Evolutionary conservation across 805 yeast genomes (phyloP).

Genomic region (Dipodascus geniculatus): DNA sequence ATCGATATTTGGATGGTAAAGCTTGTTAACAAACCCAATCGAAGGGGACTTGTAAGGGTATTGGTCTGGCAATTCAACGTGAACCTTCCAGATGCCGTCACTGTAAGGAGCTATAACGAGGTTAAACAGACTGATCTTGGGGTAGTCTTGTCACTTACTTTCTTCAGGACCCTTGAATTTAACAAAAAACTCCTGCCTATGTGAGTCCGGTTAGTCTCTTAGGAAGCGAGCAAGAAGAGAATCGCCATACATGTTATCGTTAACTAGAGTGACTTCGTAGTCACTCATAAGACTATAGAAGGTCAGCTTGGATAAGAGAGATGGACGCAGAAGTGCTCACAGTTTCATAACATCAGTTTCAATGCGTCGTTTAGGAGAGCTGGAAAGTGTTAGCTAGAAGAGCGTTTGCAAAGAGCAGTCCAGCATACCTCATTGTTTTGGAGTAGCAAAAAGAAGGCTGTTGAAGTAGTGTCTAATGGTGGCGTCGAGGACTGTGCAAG

Average conservation of each 20-base stretch:
- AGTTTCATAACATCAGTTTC: constrained; percentile 95
- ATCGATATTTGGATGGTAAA: constrained; percentile 92
- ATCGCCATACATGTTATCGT: constrained; percentile 59
- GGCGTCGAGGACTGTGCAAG: neutral
- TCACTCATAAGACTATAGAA: constrained; percentile 71
- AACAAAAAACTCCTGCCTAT: constrained; percentile 71
- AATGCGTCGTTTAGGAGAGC: constrained; percentile 66
- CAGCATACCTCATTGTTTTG: constrained; percentile 2
- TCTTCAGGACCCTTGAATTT: constrained; percentile 77
- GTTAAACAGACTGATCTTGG: neutral
- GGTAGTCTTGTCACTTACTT: constrained; percentile 24
- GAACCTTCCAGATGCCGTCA: constrained; percentile 81
- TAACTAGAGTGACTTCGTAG: constrained; percentile 71
- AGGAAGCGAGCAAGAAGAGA: neutral
- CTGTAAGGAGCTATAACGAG: constrained; percentile 61
- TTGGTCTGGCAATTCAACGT: constrained; percentile 89
- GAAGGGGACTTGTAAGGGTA: constrained; percentile 95
- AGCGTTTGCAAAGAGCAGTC: neutral
- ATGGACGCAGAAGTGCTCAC: constrained; percentile 29
- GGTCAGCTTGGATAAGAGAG: neutral
- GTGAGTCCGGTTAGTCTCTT: neutral
- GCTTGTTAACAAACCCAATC: constrained; percentile 83
- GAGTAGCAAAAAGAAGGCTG: neutral
- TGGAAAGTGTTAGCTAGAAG: constrained; percentile 2
- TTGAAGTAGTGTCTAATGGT: neutral